Conservation (phyloP, 2,329 filamentous ascomycete genomes). For the Magnaporthales sp. region DNA sequence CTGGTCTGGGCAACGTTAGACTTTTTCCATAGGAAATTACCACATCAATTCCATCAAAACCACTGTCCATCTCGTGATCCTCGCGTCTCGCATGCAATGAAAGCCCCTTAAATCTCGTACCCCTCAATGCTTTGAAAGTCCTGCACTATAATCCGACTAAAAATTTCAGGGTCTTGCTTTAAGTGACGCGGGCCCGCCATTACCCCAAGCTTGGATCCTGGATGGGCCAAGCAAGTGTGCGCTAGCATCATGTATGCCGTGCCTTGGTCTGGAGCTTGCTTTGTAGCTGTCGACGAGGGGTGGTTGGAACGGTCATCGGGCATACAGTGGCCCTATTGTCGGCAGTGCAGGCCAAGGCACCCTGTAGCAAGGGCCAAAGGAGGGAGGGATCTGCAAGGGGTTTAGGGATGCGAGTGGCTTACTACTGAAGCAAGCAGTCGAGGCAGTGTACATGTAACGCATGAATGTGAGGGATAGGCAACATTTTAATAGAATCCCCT, state of each 20-base stretch:
- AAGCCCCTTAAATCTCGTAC: not conserved
- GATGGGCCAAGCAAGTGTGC: not conserved
- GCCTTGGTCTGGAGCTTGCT: not conserved
- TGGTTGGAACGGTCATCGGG: not conserved
- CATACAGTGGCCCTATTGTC: not conserved
- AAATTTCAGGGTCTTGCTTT: not conserved
- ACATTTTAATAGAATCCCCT: not conserved
- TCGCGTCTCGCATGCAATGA: not conserved
- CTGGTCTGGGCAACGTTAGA: not conserved
- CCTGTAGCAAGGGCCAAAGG: not conserved
- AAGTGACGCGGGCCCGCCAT: not conserved
- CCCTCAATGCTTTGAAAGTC: not conserved
- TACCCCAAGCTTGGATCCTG: not conserved
- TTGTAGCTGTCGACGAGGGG: not conserved
- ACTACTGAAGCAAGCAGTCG: not conserved
- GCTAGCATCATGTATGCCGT: not conserved
- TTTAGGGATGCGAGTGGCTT: not conserved
- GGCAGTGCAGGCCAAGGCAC: not conserved
- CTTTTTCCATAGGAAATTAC: not conserved
- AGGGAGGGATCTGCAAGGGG: not conserved
- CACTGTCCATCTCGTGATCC: not conserved
- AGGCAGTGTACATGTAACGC: not conserved
- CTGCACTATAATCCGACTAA: not conserved
- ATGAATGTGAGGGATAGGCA: not conserved
- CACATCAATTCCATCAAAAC: not conserved